Evolutionary conservation across 2,329 filamentous ascomycete species (phyloP), one percentile per base, ranked within the genome.

Genomic region (Cladosporium halotolerans): DNA sequence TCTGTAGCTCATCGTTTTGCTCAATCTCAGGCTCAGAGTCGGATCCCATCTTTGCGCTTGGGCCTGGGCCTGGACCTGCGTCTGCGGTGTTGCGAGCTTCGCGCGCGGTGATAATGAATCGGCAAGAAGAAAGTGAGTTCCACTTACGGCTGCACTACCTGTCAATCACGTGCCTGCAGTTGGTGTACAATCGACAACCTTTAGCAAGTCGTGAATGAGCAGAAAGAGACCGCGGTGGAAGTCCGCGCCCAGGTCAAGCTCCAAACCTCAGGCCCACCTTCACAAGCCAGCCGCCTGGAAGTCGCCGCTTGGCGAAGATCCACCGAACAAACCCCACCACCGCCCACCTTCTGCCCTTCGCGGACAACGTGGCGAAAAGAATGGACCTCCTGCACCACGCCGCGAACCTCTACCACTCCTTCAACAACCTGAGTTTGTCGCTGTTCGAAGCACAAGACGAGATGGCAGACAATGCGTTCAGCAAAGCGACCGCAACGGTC

Each of bases 1-100:
- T 79, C 65, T 84, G 80, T 77, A 92, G 80, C 39, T 84, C 83
- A 58, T 89, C 85, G 66, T 89, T 81, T 52, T 73, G 69, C 50
- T 66, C 65, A 7, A 66, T 51, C 55, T 63, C 62, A 13, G 56
- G 33, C 11, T 65, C 62, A 5, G 55, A 44, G n/a, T 58, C 57
- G 33, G 39, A 34, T 19, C 45, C 50, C 42, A 54, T 54, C 28
- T 3, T 45, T n/a, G 42, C 34, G 31, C 16, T 18, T 18, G 16
- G 16, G 16, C 16, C 16, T 18, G 16, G 28, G 10, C 28, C 39
- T 36, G 45, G 32, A 3, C 7, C 23, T 7, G 23, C 23, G 23
- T 7, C 23, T 28, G 23, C 23, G 23, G 23, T 28, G 5, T 28
- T 28, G 23, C 23, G 23, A 28, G 23, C 23, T 28, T 28, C 23